Evolutionary conservation across 108 stramenopile species (phyloP).

Genomic region (Cyclotella choctawhatcheeana): DNA sequence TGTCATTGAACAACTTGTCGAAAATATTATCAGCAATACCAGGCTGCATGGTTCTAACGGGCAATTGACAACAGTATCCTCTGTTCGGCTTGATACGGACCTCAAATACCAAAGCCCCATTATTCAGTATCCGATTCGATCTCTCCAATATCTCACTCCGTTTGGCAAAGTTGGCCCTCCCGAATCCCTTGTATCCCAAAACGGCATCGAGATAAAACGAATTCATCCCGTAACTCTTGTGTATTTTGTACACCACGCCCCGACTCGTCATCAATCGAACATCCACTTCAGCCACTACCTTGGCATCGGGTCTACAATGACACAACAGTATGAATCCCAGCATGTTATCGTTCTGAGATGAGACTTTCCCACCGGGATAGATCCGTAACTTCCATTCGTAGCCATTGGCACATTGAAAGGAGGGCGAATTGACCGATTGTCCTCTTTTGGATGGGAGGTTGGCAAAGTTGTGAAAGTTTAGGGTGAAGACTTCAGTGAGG

Average conservation of each 20-base stretch:
- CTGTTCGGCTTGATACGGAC: not conserved
- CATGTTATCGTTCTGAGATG: not conserved
- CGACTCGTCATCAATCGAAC: too few relatives aligned
- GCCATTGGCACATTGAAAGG: not conserved
- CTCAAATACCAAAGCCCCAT: not conserved
- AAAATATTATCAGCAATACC: not conserved
- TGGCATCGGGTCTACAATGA: not conserved
- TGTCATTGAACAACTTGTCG: not conserved
- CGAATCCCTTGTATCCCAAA: not conserved
- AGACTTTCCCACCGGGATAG: not conserved
- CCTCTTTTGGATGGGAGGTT: not conserved
- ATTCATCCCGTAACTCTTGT: not conserved
- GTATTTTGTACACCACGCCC: not conserved
- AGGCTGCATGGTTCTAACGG: not conserved
- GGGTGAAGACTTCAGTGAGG: not conserved
- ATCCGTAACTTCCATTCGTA: not conserved
- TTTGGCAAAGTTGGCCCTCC: not conserved
- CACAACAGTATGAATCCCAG: not conserved
- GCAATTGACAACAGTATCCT: not conserved
- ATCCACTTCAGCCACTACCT: not conserved
- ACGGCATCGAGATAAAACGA: not conserved
- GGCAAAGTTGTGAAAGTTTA: conserved; percentile 5
- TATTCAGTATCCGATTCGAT: not conserved
- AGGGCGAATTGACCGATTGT: not conserved
- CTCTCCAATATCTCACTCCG: not conserved